phyloP scores from a whole-genome alignment of 139 green algal genomes.

The Tetraselmis chui region DNA sequence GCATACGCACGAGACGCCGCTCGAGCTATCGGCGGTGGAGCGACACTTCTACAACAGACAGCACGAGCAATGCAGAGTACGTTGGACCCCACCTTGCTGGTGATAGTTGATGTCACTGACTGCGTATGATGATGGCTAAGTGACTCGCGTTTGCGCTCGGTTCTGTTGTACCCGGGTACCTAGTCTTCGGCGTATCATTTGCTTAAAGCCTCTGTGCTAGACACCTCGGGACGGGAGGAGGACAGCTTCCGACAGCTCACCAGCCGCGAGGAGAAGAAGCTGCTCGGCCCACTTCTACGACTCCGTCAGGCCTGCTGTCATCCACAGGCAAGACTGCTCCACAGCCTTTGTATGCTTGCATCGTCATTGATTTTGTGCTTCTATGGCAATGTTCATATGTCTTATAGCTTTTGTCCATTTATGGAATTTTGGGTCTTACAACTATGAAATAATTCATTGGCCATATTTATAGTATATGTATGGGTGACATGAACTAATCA shows the following conservation, averaged over 20 bases:
- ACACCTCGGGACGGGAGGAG: constrained; percentile 6
- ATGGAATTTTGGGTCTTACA: too few relatives aligned
- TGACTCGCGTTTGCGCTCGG: not conserved
- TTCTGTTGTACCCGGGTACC: not conserved
- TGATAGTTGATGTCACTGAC: not conserved
- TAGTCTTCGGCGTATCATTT: not conserved
- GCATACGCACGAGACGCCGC: constrained; percentile 25
- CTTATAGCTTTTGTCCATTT: too few relatives aligned
- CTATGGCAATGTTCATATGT: too few relatives aligned
- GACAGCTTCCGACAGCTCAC: constrained; percentile 32
- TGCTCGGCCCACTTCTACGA: constrained; percentile 62
- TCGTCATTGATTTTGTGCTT: too few relatives aligned
- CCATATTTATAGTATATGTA: too few relatives aligned
- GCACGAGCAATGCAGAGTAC: constrained; percentile 34
- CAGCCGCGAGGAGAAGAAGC: constrained; percentile 34
- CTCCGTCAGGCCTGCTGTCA: constrained; percentile 89
- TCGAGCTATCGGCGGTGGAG: constrained; percentile 77
- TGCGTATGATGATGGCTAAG: too few relatives aligned
- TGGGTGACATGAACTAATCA: too few relatives aligned
- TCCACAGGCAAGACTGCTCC: constrained; percentile 54
- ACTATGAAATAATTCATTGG: too few relatives aligned
- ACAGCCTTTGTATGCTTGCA: too few relatives aligned
- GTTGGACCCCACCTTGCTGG: not conserved
- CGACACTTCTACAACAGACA: constrained; percentile 78
- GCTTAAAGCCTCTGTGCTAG: not conserved